A percentile compares a stretch with the other conserved stretches of the same genome.
phyloP scores from a whole-genome alignment of 805 yeast genomes.

The Yueomyces sinensis region DNA sequence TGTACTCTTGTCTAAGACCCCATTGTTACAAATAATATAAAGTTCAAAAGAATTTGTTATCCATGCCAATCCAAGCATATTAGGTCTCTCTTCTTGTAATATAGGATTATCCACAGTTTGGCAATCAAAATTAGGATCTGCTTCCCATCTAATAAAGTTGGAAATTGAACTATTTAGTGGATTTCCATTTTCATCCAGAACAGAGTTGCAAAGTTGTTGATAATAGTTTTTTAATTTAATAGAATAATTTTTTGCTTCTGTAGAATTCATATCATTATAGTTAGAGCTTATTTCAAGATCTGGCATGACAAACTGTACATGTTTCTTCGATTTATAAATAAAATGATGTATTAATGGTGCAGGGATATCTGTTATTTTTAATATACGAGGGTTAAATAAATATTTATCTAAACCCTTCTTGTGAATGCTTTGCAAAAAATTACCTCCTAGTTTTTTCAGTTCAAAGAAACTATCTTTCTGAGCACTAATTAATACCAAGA shows the following conservation, averaged over 20 bases:
- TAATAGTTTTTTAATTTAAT: conserved; percentile 16
- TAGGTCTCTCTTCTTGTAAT: conserved; percentile 9
- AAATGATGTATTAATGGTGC: conserved; percentile 62
- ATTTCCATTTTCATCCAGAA: conserved; percentile 13
- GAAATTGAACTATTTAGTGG: conserved; percentile 28
- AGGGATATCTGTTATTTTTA: conserved; percentile 30
- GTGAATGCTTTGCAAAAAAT: conserved; percentile 26
- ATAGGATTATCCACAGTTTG: conserved; percentile 2
- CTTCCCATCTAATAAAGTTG: conserved; percentile 32
- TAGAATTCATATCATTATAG: conserved; percentile 1
- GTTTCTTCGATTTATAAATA: conserved; percentile 56
- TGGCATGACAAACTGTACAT: conserved; percentile 36
- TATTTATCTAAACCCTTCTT: neutral
- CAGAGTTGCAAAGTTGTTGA: conserved; percentile 15
- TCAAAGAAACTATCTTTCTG: conserved; percentile 71
- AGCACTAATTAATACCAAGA: conserved; percentile 33
- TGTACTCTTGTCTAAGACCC: conserved; percentile 42
- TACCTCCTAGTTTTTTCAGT: conserved; percentile 47
- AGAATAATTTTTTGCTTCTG: conserved; percentile 9
- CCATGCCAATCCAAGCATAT: conserved; percentile 37
- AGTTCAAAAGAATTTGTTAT: conserved; percentile 47
- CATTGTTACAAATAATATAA: conserved; percentile 39
- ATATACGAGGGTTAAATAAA: neutral
- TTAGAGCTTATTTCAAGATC: conserved; percentile 6
- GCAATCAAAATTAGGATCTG: neutral